Evolutionary conservation across 805 yeast genomes (phyloP), one percentile per base, ranked within the genome.

Genomic region (Candida glaebosa): DNA sequence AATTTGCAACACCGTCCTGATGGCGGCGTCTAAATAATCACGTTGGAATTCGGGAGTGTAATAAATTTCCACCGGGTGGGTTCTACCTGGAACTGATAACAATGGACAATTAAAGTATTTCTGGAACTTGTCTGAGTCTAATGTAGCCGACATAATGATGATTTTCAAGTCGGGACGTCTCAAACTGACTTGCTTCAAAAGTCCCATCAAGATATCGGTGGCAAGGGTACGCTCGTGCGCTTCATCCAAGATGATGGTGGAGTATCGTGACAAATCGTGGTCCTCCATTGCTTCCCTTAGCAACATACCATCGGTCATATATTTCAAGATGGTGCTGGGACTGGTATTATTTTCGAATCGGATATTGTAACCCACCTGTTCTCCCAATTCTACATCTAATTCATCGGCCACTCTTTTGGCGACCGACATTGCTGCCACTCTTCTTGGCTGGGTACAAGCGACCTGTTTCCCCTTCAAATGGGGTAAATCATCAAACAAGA

Each of bases 301-400:
- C 40, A 91, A 75, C 97, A 91, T 90, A 81, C 99, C 99, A 71
- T 91, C 99, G 8, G 99, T 91, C 97, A 91, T 87, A 70, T 93
- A 91, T 65, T 89, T 88, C 56, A 91, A 71, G 28, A 90, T 76
- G 4, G 99, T 91, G 51, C 81, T 84, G 41, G 75, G 73, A 31
- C 85, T 72, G 2, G 96, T 87, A 53, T 79, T 87, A 65, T 91
- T 90, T 53, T 93, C 98, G 59, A 91, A 91, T 71, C 99, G 84
- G 53, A 91, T 86, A 50, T 84, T 80, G 67, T 91, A 91, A 69
- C 99, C 99, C 45, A 91, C 98, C 65, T 91, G 96, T 50, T 84
- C 84, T 26, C 99, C 99, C 39, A 91, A 68, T 45, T 77, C 73
- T 4, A 91, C 98, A 63, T 90, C 98, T 93, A 90, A 81, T 65